These are phyloP conservation scores for Eimeria praecox DNA, from an alignment of 169 alveolate species.

Conservation along the genomic window DNA sequence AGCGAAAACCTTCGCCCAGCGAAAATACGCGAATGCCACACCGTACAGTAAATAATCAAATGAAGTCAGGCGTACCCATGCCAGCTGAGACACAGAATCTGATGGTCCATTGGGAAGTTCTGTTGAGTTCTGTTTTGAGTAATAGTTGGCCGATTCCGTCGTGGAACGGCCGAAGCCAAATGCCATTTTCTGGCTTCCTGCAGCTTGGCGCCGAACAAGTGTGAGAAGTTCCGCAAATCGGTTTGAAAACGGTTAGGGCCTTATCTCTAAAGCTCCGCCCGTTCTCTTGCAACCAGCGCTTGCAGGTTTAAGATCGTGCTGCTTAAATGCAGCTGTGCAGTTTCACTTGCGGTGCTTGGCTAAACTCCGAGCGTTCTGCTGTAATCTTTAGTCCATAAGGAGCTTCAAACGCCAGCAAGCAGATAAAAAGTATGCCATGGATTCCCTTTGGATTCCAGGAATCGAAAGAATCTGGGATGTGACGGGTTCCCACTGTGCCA, in stretches of 20 bases:
- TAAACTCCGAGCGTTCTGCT: background rate
- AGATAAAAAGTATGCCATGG: background rate
- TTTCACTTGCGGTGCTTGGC: background rate
- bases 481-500: background rate
- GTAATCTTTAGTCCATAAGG: background rate
- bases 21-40: background rate
- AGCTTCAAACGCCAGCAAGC: background rate
- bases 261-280: background rate
- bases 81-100: constrained; percentile 76
- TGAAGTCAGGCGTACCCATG: constrained; percentile 41
- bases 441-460: background rate
- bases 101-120: constrained; percentile 78
- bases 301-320: background rate
- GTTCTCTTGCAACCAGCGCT: background rate
- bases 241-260: background rate
- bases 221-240: background rate
- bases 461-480: background rate
- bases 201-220: background rate
- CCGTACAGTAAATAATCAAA: background rate
- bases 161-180: constrained; percentile 56
- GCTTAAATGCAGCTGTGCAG: background rate
- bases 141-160: constrained; percentile 70
- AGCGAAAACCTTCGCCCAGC: no score
- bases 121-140: constrained; percentile 67
- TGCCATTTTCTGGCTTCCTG: constrained; percentile 38